phyloP scores from a whole-genome alignment of 768 basidiomycete species.

The Peribolospora kevripleyi region DNA sequence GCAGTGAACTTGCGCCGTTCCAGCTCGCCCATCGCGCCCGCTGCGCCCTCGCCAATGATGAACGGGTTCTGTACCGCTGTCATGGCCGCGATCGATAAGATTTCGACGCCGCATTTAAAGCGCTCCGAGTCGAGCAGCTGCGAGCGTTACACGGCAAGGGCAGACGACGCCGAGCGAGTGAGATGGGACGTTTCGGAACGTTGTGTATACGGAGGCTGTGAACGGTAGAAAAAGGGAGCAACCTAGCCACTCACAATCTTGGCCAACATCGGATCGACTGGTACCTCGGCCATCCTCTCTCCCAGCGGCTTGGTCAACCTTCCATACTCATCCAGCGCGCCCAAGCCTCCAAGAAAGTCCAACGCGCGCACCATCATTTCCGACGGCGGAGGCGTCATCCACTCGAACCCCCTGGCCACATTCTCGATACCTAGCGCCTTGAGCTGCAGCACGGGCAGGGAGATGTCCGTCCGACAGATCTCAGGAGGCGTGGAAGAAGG shows the following conservation, averaged over 20 bases:
- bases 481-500: constrained; percentile 58
- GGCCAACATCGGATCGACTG: constrained; percentile 77
- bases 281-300: constrained; percentile 72
- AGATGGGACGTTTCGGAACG: not conserved
- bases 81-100: constrained; percentile 89
- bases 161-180: not conserved
- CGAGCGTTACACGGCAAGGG: not conserved
- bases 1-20: constrained; percentile 91
- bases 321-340: constrained; percentile 54
- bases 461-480: constrained; percentile 71
- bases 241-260: constrained; percentile 46
- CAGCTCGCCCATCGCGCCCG: constrained; percentile 65
- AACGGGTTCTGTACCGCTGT: constrained; percentile 79
- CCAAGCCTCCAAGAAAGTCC: constrained; percentile 53
- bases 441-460: constrained; percentile 71
- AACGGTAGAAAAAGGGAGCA: not conserved
- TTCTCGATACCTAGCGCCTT: constrained; percentile 90
- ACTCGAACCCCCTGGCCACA: constrained; percentile 73
- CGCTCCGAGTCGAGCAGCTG: constrained; percentile 70
- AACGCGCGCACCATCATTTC: constrained; percentile 64
- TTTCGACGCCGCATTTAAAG: constrained; percentile 77
- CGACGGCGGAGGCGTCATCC: constrained; percentile 68
- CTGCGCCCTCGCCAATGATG: constrained; percentile 58
- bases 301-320: constrained; percentile 55
- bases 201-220: too few species aligned